These are phyloP conservation scores for Carex parvula DNA, from an alignment of 176 grass and related monocot genomes.

Conservation along the genomic window DNA sequence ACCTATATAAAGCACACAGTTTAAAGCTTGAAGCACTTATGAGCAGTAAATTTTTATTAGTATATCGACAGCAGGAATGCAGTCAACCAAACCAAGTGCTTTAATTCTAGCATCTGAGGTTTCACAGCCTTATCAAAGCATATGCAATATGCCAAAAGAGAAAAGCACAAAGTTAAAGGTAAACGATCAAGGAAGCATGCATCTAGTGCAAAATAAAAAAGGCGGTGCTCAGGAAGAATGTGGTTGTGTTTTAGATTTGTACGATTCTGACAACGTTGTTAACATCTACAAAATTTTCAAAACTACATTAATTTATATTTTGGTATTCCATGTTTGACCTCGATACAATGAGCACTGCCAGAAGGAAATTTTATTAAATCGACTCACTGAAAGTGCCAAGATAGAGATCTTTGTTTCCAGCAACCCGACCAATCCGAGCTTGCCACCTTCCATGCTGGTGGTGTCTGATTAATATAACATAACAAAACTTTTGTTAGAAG, in stretches of 20 bases:
- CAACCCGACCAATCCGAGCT: constrained; percentile 86
- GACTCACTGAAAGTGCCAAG: constrained; percentile 96
- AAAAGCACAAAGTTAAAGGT: constrained; percentile 34
- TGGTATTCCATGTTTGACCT: neutral
- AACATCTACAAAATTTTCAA: neutral
- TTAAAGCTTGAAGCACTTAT: constrained; percentile 12
- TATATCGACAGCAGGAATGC: constrained; percentile 30
- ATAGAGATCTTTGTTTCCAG: constrained; percentile 98
- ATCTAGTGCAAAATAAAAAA: constrained; percentile 6
- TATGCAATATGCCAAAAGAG: constrained; percentile 48
- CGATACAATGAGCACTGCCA: neutral
- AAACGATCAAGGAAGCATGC: constrained; percentile 55
- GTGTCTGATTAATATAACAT: constrained; percentile 48
- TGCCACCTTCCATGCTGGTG: constrained; percentile 99
- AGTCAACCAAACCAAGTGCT: constrained; percentile 53
- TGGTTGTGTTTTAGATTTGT: constrained; percentile 15
- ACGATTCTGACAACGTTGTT: constrained; percentile 2
- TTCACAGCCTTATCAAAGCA: constrained; percentile 85
- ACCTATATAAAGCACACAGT: neutral
- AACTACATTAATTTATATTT: neutral
- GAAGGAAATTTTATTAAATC: neutral
- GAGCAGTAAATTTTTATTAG: constrained; percentile 22
- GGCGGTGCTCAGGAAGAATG: constrained; percentile 7
- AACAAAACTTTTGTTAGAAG: neutral
- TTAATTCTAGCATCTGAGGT: constrained; percentile 43